Base-by-base conservation (phyloP, 345 rosid species). In the Fremontodendron californicum region DNA sequence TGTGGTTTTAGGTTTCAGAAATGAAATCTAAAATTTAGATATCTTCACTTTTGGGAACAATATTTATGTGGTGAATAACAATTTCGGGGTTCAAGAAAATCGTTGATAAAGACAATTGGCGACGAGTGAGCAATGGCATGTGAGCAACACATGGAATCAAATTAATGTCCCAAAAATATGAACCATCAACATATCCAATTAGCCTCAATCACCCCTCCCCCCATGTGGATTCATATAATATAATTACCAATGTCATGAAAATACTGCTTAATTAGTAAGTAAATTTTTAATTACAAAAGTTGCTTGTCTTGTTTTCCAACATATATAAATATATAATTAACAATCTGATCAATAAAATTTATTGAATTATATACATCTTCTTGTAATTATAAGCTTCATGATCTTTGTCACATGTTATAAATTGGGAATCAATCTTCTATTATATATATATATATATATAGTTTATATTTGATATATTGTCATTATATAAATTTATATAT, bases 71-170 rank as follows among this genome's bases (percentile, higher is more conserved):
- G 58, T 19, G 60, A 29, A 71, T 62, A 6, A 33, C 67, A 62
- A 18, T 25, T 33, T 33, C 3, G 15, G 43, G 23, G 40, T 49
- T 27, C 21, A 29, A 70, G 29, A 49, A 73, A 72, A 9, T 11
- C 58, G 10, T 21, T 66, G 87, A 78, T 18, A 75, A 60, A 12
- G 83, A 75, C 78, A 74, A 25, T 25, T 37, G 69, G 45, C 72
- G 42, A 66, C 46, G 7, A 6, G 33, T 40, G 49, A 82, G 70
- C 82, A 82, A 27, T 46, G 13, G 78, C 88, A 85, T 80, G 83
- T 82, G 88, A 80, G 35, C 43, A 71, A 76, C 82, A 85, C 84
- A 80, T 80, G 81, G 81, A 74, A 9, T 75, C 25, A 9, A 57
- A 43, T n/a, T 52, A 35, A 63, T 67, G 81, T 61, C 73, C 71